Evolutionary conservation across 2,329 filamentous ascomycete genomes (phyloP).

Genomic region (Ceratocystis papillata): DNA sequence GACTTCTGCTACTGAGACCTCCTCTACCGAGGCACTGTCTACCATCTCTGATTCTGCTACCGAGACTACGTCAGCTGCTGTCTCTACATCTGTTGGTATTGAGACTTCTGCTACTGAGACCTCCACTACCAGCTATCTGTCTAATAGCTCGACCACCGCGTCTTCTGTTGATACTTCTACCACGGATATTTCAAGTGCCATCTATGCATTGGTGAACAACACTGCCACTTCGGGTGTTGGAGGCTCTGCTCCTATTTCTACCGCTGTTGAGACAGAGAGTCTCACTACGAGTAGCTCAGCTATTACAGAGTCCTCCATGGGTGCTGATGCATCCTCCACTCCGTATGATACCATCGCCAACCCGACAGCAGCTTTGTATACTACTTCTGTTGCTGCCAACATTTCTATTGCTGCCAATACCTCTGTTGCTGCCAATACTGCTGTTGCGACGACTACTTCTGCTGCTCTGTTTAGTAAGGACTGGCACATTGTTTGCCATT

Average conservation of each 20-base stretch:
- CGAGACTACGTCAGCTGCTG: not conserved
- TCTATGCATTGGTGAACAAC: not conserved
- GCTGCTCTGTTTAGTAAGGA: slow-evolving; percentile 1
- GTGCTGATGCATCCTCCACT: not conserved
- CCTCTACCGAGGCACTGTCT: not conserved
- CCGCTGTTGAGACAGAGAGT: not conserved
- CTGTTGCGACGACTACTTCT: not conserved
- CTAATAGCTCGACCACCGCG: not conserved
- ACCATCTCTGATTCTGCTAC: not conserved
- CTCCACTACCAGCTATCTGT: not conserved
- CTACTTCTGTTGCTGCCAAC: not conserved
- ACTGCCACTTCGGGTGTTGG: not conserved
- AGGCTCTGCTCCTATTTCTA: not conserved
- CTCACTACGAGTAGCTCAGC: not conserved
- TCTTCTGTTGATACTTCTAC: not conserved
- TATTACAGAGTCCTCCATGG: not conserved
- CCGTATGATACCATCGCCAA: not conserved
- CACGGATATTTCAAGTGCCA: not conserved
- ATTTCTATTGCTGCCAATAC: not conserved
- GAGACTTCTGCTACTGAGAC: not conserved
- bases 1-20: not conserved
- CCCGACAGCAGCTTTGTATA: not conserved
- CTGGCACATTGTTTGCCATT: not conserved
- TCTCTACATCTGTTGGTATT: not conserved
- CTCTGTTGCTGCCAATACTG: not conserved